Evolutionary conservation across 2,329 filamentous ascomycete species (phyloP).

Genomic region (Aspergillus aculeatus): DNA sequence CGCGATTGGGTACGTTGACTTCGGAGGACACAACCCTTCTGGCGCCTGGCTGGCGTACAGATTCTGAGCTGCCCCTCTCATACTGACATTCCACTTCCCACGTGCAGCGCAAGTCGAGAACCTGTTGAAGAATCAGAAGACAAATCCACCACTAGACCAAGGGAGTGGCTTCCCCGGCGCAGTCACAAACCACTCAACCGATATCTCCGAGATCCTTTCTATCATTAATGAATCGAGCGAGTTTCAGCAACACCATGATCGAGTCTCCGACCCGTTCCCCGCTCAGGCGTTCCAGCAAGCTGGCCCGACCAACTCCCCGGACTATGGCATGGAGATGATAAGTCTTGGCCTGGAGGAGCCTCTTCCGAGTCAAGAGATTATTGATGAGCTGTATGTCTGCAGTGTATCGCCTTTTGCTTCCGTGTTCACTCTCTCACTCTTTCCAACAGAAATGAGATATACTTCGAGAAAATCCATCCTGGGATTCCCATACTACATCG

Average conservation of each 20-base stretch:
- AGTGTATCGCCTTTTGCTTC: not conserved
- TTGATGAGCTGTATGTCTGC: slow-evolving; percentile 72
- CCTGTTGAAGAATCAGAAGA: slow-evolving; percentile 76
- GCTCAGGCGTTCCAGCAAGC: not conserved
- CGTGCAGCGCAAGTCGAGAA: slow-evolving; percentile 84
- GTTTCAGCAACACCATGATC: not conserved
- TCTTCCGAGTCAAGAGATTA: slow-evolving; percentile 72
- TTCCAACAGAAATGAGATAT: slow-evolving; percentile 68
- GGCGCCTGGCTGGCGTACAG: not conserved
- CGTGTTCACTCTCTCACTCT: slow-evolving; percentile 16
- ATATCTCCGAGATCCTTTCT: slow-evolving; percentile 26
- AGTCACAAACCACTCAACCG: slow-evolving; percentile 31
- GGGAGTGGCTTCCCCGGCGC: slow-evolving; percentile 22
- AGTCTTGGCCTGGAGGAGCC: slow-evolving; percentile 78
- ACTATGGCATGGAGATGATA: slow-evolving; percentile 83
- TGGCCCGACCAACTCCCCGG: slow-evolving; percentile 2
- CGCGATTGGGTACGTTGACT: slow-evolving; percentile 72
- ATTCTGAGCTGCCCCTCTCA: not conserved
- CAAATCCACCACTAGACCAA: slow-evolving; percentile 32
- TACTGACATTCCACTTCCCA: slow-evolving; percentile 14
- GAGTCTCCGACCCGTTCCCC: not conserved
- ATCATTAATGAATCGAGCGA: slow-evolving; percentile 25
- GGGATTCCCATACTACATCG: slow-evolving; percentile 87
- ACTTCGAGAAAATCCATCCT: slow-evolving; percentile 86
- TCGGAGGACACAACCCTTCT: not conserved